Evolutionary conservation across 192 early-diverging fungal genomes (phyloP).

Genomic region (Coemansia sp.): DNA sequence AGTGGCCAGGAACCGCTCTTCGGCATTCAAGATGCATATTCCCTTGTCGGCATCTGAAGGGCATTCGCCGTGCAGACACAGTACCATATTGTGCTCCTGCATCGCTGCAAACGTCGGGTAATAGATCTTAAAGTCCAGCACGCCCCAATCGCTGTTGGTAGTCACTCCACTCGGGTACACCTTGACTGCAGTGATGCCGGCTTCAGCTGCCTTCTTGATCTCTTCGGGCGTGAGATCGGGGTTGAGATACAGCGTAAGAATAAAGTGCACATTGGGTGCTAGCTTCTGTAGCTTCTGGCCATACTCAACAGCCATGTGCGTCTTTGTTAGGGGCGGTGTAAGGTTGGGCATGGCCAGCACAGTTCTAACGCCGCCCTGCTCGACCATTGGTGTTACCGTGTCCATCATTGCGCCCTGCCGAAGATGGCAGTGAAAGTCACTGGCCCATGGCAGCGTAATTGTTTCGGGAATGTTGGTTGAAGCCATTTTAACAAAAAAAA

Average conservation of each 20-base stretch:
- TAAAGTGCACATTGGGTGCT: constrained; percentile 83
- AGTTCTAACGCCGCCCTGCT: constrained; percentile 76
- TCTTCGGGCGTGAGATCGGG: constrained; percentile 89
- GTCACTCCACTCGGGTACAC: constrained; percentile 96
- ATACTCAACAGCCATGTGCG: constrained; percentile 86
- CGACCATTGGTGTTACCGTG: constrained; percentile 80
- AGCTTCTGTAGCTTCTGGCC: constrained; percentile 74
- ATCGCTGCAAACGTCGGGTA: constrained; percentile 94
- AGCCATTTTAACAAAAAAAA: not conserved
- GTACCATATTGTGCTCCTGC: constrained; percentile 89
- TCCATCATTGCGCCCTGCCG: constrained; percentile 91
- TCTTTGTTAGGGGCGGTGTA: constrained; percentile 84
- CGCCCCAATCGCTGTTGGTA: constrained; percentile 94
- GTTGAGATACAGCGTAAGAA: constrained; percentile 90
- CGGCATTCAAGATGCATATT: constrained; percentile 95
- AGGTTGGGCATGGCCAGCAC: constrained; percentile 98
- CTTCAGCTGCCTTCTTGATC: constrained; percentile 76
- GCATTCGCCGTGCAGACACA: constrained; percentile 95
- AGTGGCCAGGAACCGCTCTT: constrained; percentile 86
- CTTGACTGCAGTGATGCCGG: constrained; percentile 88
- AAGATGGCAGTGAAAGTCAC: constrained; percentile 93
- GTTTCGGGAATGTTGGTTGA: constrained; percentile 13
- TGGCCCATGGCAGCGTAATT: constrained; percentile 68
- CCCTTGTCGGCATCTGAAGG: constrained; percentile 82
- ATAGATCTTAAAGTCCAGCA: constrained; percentile 69